A percentile compares a stretch with the other conserved stretches of the same genome.
phyloP scores from a whole-genome alignment of 495 filamentous ascomycete species.

The Penicillium fimorum region DNA sequence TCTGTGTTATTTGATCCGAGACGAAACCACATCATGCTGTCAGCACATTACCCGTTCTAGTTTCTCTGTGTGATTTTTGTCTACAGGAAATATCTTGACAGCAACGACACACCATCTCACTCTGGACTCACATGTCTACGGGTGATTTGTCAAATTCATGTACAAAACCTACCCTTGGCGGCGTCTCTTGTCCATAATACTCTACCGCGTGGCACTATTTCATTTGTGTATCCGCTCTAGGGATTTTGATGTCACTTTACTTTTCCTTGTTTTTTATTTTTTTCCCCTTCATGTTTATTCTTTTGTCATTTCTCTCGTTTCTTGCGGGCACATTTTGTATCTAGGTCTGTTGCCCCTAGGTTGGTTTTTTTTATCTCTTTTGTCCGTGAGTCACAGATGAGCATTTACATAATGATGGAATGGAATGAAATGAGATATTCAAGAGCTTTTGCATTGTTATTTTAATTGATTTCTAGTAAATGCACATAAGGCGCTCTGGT shows the following conservation, averaged over 20 bases:
- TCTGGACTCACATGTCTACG: not conserved
- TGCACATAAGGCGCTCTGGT: not conserved
- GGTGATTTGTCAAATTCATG: slow-evolving; percentile 14
- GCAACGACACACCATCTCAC: not conserved
- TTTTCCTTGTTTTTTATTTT: not conserved
- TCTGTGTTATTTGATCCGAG: slow-evolving; percentile 10
- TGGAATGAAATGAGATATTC: slow-evolving; percentile 12
- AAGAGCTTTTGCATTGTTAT: too few species aligned
- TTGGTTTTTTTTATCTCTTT: slow-evolving; percentile 6
- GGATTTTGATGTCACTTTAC: slow-evolving; percentile 3
- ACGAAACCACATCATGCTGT: not conserved
- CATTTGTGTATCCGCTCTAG: not conserved
- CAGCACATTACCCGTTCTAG: not conserved
- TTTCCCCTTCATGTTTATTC: not conserved
- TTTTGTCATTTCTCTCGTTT: not conserved
- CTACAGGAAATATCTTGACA: not conserved
- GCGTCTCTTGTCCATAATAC: slow-evolving; percentile 13
- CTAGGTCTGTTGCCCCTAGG: slow-evolving; percentile 2
- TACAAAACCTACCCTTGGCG: slow-evolving; percentile 25
- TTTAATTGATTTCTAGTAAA: not conserved
- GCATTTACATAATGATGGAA: slow-evolving; percentile 11
- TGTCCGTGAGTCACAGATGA: slow-evolving; percentile 4
- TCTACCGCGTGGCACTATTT: slow-evolving; percentile 1
- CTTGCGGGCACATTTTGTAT: not conserved
- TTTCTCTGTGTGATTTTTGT: not conserved